phyloP scores from a whole-genome alignment of 2,329 filamentous ascomycete genomes.

The Saccharata proteae region DNA sequence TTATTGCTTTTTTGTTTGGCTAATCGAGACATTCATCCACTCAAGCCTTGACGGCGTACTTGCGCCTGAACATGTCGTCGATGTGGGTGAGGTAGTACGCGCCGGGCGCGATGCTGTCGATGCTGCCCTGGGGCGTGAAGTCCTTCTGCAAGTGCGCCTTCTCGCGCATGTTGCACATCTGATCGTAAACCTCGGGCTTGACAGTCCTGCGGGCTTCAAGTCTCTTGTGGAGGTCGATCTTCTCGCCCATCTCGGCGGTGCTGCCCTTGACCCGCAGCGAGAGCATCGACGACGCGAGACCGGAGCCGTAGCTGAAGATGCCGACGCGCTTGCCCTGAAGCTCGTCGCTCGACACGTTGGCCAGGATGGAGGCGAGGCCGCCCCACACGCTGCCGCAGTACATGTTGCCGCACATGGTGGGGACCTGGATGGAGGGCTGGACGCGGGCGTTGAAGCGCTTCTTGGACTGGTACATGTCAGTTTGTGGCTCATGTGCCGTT shows the following conservation, averaged over 20 bases:
- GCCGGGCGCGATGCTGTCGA: slow-evolving; percentile 32
- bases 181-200: slow-evolving; percentile 37
- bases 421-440: slow-evolving; percentile 37
- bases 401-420: slow-evolving; percentile 44
- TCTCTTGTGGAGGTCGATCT: slow-evolving; percentile 35
- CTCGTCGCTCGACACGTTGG: slow-evolving; percentile 32
- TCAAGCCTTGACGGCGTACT: slow-evolving; percentile 38
- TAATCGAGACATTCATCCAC: too few relatives aligned
- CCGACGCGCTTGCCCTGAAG: slow-evolving; percentile 39
- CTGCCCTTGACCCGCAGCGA: slow-evolving; percentile 35
- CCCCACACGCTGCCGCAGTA: slow-evolving; percentile 42
- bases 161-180: slow-evolving; percentile 42
- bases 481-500: too few relatives aligned
- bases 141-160: slow-evolving; percentile 38
- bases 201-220: slow-evolving; percentile 34
- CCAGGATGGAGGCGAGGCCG: slow-evolving; percentile 35
- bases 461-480: slow-evolving; percentile 28
- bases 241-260: slow-evolving; percentile 33
- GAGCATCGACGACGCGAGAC: slow-evolving; percentile 39
- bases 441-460: slow-evolving; percentile 39
- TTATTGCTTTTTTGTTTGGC: too few relatives aligned
- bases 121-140: slow-evolving; percentile 33
- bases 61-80: slow-evolving; percentile 40
- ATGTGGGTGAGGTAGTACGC: slow-evolving; percentile 40
- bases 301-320: slow-evolving; percentile 42